Base-by-base conservation (phyloP, 331 rosid genomes). In the Quercus phellos region DNA sequence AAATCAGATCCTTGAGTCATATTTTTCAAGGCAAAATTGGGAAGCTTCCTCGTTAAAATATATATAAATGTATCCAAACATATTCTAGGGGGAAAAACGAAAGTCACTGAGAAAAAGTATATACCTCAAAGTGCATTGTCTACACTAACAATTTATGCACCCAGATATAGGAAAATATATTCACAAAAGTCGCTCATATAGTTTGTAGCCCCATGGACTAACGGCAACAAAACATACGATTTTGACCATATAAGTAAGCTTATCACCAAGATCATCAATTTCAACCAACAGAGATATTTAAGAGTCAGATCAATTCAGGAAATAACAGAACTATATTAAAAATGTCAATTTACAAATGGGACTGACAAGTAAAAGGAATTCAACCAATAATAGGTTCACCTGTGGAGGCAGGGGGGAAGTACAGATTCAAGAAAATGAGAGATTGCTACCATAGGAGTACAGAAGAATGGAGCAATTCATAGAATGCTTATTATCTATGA, bases 1-100 rank as follows among this genome's bases (percentile, higher is more conserved):
- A 74, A 69, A 70, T 74, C 38, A 74, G 83, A 68, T 80, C 50
- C 51, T 83, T 78, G 81, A 72, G 84, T 32, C 67, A 27, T 56
- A 50, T 51, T 70, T n/a, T 61, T 68, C 29, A 19, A 42, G 60
- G 70, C 61, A 56, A 38, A 56, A 75, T 43, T 78, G 46, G 55
- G 71, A 19, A 63, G 67, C 30, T 35, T 59, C 70, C 46, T 67
- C 51, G 18, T 58, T 50, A 80, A 58, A 69, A 61, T 10, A 18
- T 1, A 53, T 24, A 34, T 58, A 38, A 56, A 66, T 6, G 68
- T 24, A 75, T 72, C 26, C 32, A 56, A 79, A 55, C 42, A 59
- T 73, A 73, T 77, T 51, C 50, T 21, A 46, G 51, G 76, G 76
- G 43, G 17, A 14, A 26, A 27, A 72, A 32, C 17, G 1, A 18